Evolutionary conservation across 2,329 filamentous ascomycete species (phyloP).

Genomic region (Fonsecaea pugnacius): DNA sequence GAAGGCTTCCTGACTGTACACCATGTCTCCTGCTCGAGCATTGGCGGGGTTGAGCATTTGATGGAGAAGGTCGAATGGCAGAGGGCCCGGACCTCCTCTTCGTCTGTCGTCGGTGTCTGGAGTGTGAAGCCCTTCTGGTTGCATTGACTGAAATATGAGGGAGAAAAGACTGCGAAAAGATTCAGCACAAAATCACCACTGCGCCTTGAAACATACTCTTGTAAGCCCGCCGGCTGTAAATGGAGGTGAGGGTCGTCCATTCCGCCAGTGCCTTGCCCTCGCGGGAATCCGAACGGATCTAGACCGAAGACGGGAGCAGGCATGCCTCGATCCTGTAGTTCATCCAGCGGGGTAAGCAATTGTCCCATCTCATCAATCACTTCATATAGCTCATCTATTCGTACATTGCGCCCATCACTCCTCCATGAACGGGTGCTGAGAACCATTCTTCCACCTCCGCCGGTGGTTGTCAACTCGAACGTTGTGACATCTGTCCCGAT

Average conservation of each 20-base stretch:
- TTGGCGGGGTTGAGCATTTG: constrained; percentile 46
- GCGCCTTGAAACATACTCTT: constrained; percentile 27
- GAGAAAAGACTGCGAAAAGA: constrained; percentile 29
- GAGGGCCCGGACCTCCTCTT: constrained; percentile 25
- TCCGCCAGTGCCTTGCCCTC: not conserved
- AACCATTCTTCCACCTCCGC: constrained; percentile 32
- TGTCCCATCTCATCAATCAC: constrained; percentile 12
- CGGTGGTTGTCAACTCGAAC: constrained; percentile 34
- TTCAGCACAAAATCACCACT: not conserved
- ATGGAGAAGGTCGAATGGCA: constrained; percentile 54
- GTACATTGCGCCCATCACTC: constrained; percentile 20
- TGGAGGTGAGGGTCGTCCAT: constrained; percentile 7
- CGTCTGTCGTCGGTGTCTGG: constrained; percentile 12
- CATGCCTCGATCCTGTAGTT: constrained; percentile 21
- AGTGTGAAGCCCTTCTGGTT: constrained; percentile 8
- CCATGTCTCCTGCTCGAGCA: constrained; percentile 71
- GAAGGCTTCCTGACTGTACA: constrained; percentile 87
- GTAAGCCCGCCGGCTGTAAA: constrained; percentile 26
- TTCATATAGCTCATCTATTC: constrained; percentile 11
- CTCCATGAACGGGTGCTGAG: constrained; percentile 33
- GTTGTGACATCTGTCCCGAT: constrained; percentile 35
- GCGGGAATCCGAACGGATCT: constrained; percentile 19
- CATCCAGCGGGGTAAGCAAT: constrained; percentile 16
- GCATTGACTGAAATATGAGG: constrained; percentile 35
- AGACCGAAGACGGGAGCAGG: constrained; percentile 9